Evolutionary conservation across 2,329 filamentous ascomycete genomes (phyloP).

Genomic region (Emericellopsis atlantica): DNA sequence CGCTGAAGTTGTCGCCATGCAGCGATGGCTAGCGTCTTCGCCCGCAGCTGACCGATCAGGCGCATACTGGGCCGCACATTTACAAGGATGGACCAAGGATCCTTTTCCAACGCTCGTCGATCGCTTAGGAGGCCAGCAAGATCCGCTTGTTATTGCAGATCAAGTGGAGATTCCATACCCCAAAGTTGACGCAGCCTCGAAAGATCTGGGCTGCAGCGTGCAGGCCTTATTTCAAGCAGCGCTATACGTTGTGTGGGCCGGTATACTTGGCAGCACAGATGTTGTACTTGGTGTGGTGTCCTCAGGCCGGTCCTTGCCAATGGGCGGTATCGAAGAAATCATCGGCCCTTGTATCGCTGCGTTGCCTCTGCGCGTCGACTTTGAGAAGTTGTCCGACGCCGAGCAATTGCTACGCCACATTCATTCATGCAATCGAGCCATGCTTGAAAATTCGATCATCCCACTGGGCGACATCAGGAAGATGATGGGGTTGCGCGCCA

Average conservation of each 20-base stretch:
- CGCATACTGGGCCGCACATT: conserved; percentile 58
- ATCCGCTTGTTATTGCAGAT: conserved; percentile 15
- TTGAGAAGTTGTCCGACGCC: conserved; percentile 35
- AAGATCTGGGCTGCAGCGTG: conserved; percentile 36
- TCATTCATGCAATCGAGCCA: conserved; percentile 51
- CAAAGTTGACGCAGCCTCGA: conserved; percentile 17
- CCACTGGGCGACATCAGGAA: conserved; percentile 60
- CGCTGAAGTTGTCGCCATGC: too few species aligned
- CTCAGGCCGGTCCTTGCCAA: conserved; percentile 65
- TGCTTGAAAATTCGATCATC: conserved; percentile 50
- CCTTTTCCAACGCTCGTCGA: conserved; percentile 38
- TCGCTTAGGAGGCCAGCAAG: conserved; percentile 10
- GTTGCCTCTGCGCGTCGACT: conserved; percentile 56
- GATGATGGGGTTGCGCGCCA: conserved; percentile 37
- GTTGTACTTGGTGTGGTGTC: conserved; percentile 67
- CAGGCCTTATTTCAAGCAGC: conserved; percentile 70
- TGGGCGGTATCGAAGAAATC: conserved; percentile 57
- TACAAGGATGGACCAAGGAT: conserved; percentile 42
- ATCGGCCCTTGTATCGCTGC: conserved; percentile 72
- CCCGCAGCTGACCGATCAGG: conserved; percentile 5
- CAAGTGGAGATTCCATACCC: neutral
- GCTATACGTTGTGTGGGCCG: conserved; percentile 50
- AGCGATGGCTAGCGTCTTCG: too few species aligned
- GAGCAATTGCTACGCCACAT: conserved; percentile 50
- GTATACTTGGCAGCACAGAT: conserved; percentile 52